These are phyloP conservation scores for Annulohypoxylon moriforme DNA, from an alignment of 495 filamentous ascomycete species.

Conservation along the genomic window DNA sequence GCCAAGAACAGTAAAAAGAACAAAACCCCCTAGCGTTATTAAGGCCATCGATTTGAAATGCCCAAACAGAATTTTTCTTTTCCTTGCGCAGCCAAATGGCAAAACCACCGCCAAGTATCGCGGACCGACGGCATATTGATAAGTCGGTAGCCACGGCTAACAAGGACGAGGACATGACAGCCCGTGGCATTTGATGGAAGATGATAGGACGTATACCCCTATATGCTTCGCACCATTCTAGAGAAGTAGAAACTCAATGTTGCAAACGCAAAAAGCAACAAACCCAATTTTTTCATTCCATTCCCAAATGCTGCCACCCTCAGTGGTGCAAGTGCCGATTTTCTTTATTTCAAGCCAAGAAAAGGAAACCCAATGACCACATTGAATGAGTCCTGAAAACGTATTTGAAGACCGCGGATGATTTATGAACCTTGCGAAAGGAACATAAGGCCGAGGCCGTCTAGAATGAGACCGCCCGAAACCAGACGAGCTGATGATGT, in stretches of 20 bases:
- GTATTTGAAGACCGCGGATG: constrained; percentile 14
- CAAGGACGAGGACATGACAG: not conserved
- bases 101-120: not conserved
- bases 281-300: constrained; percentile 36
- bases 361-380: constrained; percentile 25
- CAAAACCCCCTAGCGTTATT: constrained; percentile 31
- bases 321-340: constrained; percentile 18
- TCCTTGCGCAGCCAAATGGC: not conserved
- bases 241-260: constrained; percentile 3
- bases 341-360: constrained; percentile 30
- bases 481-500: not conserved
- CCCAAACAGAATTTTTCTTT: constrained; percentile 32
- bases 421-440: not conserved
- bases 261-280: constrained; percentile 22
- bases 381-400: constrained; percentile 18
- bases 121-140: not conserved
- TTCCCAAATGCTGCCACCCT: constrained; percentile 21
- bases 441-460: constrained; percentile 1
- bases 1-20: constrained; percentile 42
- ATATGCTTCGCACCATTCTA: constrained; percentile 1
- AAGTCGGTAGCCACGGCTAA: not conserved
- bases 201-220: not conserved
- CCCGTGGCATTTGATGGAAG: not conserved
- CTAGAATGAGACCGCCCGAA: not conserved
- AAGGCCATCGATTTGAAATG: constrained; percentile 18